Base-by-base conservation (phyloP, 768 basidiomycete species). In the Pulveroboletus sp. region DNA sequence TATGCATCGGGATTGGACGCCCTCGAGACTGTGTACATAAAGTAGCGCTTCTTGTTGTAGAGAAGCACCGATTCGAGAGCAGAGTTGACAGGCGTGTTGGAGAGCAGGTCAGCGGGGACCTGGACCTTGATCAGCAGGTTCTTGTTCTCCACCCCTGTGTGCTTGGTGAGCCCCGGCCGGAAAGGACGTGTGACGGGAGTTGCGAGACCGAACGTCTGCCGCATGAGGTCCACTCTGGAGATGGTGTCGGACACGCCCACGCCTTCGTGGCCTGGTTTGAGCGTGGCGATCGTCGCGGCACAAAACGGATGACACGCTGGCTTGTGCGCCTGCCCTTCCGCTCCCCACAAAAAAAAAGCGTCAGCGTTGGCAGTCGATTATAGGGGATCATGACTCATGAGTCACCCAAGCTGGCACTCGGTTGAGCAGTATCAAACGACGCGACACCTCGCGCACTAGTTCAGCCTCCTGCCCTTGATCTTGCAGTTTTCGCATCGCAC, bases 81-180 rank as follows among this genome's bases (percentile, higher is more conserved):
- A 21, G 54, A 21, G 7, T 26, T 18, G 40, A 40, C 7, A 14
- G 57, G 52, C 21, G 1, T 53, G 36, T 50, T 50, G 18, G 32
- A 10, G 7, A 1, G 13, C 2, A 49, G 44, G 35, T 48, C 51
- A 40, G 65, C 65, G 0, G 79, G 76, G 0, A 78, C 66, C 55
- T 83, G 81, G 0, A 81, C 68, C 62, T 83, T 83, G 67, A 83
- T 69, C 43, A 80, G 62, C 54, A 80, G 61, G 33, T 59, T 61
- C 63, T 79, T 79, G 49, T 63, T 61, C 21, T 62, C 63, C 0
- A 48, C 37, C 6, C 52, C 45, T 6, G 66, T 60, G 17, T 62
- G 47, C 41, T 64, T 66, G 15, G 61, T 50, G 8, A 59, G 42
- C 26, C 58, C 48, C 4, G 60, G 61, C 40, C 54, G 59, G 41